phyloP scores from a whole-genome alignment of 78 protist species.

The Tieghemostelium lacteum region DNA sequence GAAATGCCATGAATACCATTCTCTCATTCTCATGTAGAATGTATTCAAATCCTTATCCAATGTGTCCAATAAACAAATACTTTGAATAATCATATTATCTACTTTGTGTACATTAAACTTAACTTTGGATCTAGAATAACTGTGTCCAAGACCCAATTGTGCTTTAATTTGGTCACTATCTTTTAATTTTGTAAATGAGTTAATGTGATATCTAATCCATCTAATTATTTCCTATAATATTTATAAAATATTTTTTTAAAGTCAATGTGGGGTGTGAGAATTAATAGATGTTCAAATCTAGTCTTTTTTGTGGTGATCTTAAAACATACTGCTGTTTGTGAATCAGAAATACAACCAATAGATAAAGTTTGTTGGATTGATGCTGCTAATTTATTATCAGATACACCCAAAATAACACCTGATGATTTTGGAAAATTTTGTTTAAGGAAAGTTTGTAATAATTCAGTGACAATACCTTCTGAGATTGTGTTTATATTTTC shows the following conservation, averaged over 20 bases:
- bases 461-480: slow-evolving; percentile 87
- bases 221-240: slow-evolving; percentile 89
- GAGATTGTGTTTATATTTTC: slow-evolving; percentile 90
- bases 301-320: background rate
- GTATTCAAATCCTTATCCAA: slow-evolving; percentile 99
- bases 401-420: slow-evolving; percentile 86
- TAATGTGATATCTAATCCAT: slow-evolving; percentile 92
- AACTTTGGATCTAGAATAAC: slow-evolving; percentile 96
- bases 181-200: slow-evolving; percentile 72
- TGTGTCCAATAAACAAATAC: slow-evolving; percentile 94
- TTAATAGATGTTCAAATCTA: background rate
- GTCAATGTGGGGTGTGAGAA: background rate
- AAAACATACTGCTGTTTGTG: slow-evolving; percentile 38
- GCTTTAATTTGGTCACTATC: slow-evolving; percentile 80
- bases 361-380: slow-evolving; percentile 81
- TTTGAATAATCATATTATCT: slow-evolving; percentile 99
- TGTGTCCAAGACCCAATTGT: slow-evolving; percentile 97
- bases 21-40: slow-evolving; percentile 96
- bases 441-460: slow-evolving; percentile 82
- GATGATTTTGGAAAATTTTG: slow-evolving; percentile 79
- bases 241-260: background rate
- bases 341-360: slow-evolving; percentile 36
- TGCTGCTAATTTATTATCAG: slow-evolving; percentile 90
- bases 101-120: slow-evolving; percentile 98
- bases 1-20: slow-evolving; percentile 99